Conservation (phyloP, 441 rosid genomes). For the Breynia disticha region DNA sequence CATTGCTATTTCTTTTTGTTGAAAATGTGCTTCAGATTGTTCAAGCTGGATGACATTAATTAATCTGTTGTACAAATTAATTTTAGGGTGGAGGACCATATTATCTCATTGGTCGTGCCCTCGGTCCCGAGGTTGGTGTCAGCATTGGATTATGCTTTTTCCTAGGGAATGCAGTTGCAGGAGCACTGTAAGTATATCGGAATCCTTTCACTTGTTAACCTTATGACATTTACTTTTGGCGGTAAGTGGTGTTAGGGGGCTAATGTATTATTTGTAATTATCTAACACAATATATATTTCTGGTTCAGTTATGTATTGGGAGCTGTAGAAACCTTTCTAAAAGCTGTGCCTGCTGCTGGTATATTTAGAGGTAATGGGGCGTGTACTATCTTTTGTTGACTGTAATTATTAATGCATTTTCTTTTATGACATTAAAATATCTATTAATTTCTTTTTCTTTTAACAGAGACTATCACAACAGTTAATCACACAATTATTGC, state of each 20-base stretch:
- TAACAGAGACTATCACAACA: constrained; percentile 65
- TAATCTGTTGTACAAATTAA: constrained; percentile 6
- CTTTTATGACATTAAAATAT: not conserved
- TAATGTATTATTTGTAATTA: not conserved
- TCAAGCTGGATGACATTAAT: too few species aligned
- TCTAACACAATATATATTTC: constrained; percentile 4
- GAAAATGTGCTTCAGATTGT: too few species aligned
- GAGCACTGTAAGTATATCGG: constrained; percentile 77
- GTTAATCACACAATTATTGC: constrained; percentile 53
- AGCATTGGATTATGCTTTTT: constrained; percentile 99
- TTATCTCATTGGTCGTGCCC: constrained; percentile 99
- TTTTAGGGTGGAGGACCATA: constrained; percentile 97
- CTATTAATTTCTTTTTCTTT: constrained; percentile 15
- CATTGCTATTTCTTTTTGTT: too few species aligned
- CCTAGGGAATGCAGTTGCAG: constrained; percentile 99
- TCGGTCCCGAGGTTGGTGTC: constrained; percentile 99
- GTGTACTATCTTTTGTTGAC: not conserved
- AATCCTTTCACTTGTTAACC: not conserved
- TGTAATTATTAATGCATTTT: not conserved
- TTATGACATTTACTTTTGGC: constrained; percentile 2
- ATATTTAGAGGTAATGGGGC: constrained; percentile 61
- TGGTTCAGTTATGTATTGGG: constrained; percentile 88
- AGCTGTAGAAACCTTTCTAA: constrained; percentile 96
- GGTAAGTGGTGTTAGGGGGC: constrained; percentile 11
- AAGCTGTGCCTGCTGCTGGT: constrained; percentile 96